Base-by-base conservation (phyloP, 164 flowering plant genomes). In the Saururus chinensis region DNA sequence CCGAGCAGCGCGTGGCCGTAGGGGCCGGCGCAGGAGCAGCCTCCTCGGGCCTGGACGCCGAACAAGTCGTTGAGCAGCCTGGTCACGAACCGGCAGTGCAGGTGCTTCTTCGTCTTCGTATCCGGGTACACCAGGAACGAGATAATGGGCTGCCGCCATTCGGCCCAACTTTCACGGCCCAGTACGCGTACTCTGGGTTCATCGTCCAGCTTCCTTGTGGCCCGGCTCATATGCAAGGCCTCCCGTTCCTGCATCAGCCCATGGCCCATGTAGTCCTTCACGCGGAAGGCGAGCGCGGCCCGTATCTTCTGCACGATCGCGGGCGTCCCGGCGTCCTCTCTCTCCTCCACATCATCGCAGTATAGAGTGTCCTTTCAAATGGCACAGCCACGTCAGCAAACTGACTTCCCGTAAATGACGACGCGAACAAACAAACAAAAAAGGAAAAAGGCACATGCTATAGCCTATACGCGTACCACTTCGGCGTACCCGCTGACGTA, bases 21-120 rank as follows among this genome's bases (percentile, higher is more conserved):
- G 0, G 96, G 96, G 35, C 84, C 95, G 11, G 96, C 96, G 75
- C 98, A 92, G 45, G 95, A 84, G 42, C 96, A 92, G 0, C 95
- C 98, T 5, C 92, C 98, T 40, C 95, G 70, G 1, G 92, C 87
- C 45, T 89, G 95, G 61, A 92, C 80, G 19, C 98, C 96, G 42
- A 92, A 92, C n/a, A 89, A 75, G 65, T 89, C 95, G 68, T 85
- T 92, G 7, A 92, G 77, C 12, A 92, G 89, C 60, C 79, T 78
- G 11, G 91, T 85, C 3, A 85, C 85, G 51, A 92, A 89, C 19
- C 82, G 74, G 0, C 95, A 90, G 62, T 84, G 82, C 21, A 89
- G 86, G 20, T 87, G 84, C 75, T 85, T 90, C 20, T 65, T 86
- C 51, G 54, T 75, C 64, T 37, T 68, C 63, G 64, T 80, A 0